Conservation (phyloP, 352 stramenopile species). For the Albugo laibachii region DNA sequence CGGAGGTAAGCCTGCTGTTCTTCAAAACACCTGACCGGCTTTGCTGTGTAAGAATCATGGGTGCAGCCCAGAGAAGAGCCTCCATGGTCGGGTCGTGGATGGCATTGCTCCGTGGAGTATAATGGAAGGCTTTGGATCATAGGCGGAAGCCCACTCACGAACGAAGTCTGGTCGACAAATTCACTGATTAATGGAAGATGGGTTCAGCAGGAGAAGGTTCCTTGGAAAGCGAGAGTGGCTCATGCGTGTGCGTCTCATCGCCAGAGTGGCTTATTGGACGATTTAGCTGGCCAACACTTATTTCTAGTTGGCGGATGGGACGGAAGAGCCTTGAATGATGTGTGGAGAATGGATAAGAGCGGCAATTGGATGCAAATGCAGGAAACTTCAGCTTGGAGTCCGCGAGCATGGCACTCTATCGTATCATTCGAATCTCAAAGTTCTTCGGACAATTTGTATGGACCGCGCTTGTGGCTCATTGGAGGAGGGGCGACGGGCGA, state of each 20-base stretch:
- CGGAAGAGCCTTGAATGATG: conserved; percentile 36
- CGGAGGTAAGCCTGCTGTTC: conserved; percentile 19
- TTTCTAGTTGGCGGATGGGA: conserved; percentile 54
- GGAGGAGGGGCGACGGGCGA: conserved; percentile 52
- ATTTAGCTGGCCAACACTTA: conserved; percentile 23
- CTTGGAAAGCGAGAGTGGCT: conserved; percentile 32
- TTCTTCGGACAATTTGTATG: conserved; percentile 30
- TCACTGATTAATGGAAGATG: conserved; percentile 31
- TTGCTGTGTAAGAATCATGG: conserved; percentile 18
- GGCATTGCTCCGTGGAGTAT: conserved; percentile 53
- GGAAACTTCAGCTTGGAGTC: conserved; percentile 25
- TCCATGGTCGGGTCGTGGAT: conserved; percentile 41
- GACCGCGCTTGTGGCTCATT: conserved; percentile 48
- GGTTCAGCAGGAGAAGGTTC: conserved; percentile 19
- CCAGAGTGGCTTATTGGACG: conserved; percentile 24
- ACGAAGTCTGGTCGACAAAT: conserved; percentile 51
- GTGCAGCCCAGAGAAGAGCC: conserved; percentile 12
- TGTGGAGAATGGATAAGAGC: conserved; percentile 38
- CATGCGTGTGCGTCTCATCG: conserved; percentile 36
- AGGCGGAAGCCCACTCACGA: conserved; percentile 59
- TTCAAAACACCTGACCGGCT: not conserved
- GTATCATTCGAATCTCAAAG: conserved; percentile 56
- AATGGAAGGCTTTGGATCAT: conserved; percentile 35
- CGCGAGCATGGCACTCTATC: conserved; percentile 51
- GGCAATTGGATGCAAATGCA: conserved; percentile 19